A percentile compares a stretch with the other conserved stretches of the same genome.
These are phyloP conservation scores for Talaromyces amestolkiae DNA, from an alignment of 2,329 filamentous ascomycete genomes.

Conservation along the genomic window DNA sequence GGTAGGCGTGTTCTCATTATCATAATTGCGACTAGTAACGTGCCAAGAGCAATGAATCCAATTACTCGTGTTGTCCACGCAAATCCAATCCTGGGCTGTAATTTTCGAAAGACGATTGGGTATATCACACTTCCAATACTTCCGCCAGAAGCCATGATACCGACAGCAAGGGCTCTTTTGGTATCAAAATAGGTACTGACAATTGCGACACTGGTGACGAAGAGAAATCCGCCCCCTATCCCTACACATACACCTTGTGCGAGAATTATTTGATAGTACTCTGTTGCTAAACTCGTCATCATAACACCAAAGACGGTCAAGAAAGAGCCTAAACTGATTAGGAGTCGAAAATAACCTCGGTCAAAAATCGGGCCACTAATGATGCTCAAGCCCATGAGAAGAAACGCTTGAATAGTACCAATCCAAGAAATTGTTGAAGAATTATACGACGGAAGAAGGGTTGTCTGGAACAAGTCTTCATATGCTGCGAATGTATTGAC, in stretches of 20 bases:
- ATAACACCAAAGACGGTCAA: slow-evolving; percentile 30
- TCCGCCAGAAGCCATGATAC: slow-evolving; percentile 59
- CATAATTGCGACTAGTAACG: slow-evolving; percentile 35
- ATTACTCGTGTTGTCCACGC: slow-evolving; percentile 61
- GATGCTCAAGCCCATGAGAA: slow-evolving; percentile 50
- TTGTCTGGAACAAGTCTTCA: slow-evolving; percentile 48
- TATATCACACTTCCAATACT: slow-evolving; percentile 27
- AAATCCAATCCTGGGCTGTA: slow-evolving; percentile 52
- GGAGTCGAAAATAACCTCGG: slow-evolving; percentile 41
- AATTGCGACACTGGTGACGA: slow-evolving; percentile 63
- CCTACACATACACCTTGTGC: too few species aligned
- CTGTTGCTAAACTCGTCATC: slow-evolving; percentile 20
- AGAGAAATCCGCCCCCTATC: slow-evolving; percentile 44
- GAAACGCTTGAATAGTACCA: slow-evolving; percentile 47
- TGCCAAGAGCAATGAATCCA: slow-evolving; percentile 59
- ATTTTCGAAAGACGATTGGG: slow-evolving; percentile 21
- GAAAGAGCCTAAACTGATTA: slow-evolving; percentile 43
- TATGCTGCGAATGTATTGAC: slow-evolving; percentile 50
- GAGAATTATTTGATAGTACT: slow-evolving; percentile 18
- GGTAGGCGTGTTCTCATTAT: slow-evolving; percentile 31
- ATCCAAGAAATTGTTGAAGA: slow-evolving; percentile 51
- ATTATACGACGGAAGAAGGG: slow-evolving; percentile 32
- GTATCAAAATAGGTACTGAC: slow-evolving; percentile 64
- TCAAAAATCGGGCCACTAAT: slow-evolving; percentile 51
- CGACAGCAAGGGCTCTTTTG: slow-evolving; percentile 57